Base-by-base conservation (phyloP, 2,329 filamentous ascomycete genomes). In the Aureobasidium vineae region DNA sequence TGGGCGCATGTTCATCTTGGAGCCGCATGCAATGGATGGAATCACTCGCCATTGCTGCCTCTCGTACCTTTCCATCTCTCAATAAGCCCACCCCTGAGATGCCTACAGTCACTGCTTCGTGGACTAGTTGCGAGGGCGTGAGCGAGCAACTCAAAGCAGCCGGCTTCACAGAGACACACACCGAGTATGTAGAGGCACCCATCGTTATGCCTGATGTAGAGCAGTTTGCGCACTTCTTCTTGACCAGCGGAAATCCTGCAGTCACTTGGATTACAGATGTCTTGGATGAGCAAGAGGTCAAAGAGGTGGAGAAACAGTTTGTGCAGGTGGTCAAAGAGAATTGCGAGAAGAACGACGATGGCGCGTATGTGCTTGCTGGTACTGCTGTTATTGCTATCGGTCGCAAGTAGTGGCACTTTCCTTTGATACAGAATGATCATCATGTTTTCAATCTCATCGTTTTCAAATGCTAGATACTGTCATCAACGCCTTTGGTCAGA, bases 11-110 rank as follows among this genome's bases (percentile, higher is more conserved):
- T 23, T 73, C 69, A 0, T 73, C 73, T 1, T 76, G 75, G 74
- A 59, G 73, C 43, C 67, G 66, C 7, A 70, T 67, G 16, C 54
- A 75, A 54, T 76, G 74, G 75, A 53, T 75, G 36, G 64, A 73
- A 0, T 28, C 72, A 16, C 73, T 75, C 70, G 65, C 63, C 0
- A 16, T 71, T 6, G 50, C 72, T 1, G 45, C 63, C 5, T 52
- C 69, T 13, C 63, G 21, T 13, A 11, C 74, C 5, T 67, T 69
- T 11, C 67, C 72, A 2, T 70, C 71, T 31, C n/a, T 68, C 3
- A 7, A 13, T 7, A 70, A 69, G 8, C 10, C 53, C 0, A 16
- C 19, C 5, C 52, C 33, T 36, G 36, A 63, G 28, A 15, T 72
- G 26, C 68, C 69, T 6, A 49, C 67, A 36, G 60, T 76, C 8